phyloP scores from a whole-genome alignment of 768 basidiomycete species.

The Phylloporus sp. region DNA sequence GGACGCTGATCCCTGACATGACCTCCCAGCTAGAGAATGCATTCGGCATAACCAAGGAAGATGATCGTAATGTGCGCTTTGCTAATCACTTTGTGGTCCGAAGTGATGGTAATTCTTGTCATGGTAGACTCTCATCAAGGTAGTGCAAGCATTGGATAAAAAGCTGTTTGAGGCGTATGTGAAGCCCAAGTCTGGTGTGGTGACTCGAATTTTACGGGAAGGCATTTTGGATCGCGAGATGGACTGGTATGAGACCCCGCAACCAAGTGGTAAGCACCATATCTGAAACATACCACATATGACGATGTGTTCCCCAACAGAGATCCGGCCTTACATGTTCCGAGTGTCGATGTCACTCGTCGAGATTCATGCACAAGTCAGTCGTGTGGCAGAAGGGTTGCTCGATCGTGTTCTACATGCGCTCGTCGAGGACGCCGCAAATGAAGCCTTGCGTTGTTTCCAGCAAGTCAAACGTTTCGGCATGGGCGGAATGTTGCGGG shows the following conservation, averaged over 20 bases:
- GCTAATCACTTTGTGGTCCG: not conserved
- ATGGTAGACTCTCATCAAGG: constrained; percentile 63
- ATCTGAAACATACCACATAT: not conserved
- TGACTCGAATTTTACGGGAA: constrained; percentile 63
- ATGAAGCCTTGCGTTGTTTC: constrained; percentile 83
- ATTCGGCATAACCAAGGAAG: constrained; percentile 64
- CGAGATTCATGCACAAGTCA: constrained; percentile 87
- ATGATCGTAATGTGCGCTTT: constrained; percentile 62
- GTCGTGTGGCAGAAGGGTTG: constrained; percentile 70
- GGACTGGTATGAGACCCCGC: constrained; percentile 93
- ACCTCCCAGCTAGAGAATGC: constrained; percentile 74
- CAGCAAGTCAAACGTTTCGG: constrained; percentile 87
- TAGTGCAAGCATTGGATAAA: constrained; percentile 81
- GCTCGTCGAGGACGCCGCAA: constrained; percentile 78
- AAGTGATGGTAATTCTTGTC: not conserved
- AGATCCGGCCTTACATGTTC: constrained; percentile 94
- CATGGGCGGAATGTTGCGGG: constrained; percentile 97
- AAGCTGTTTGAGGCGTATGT: constrained; percentile 86
- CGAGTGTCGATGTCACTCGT: constrained; percentile 86
- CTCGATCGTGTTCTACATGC: constrained; percentile 79
- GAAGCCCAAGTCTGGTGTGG: constrained; percentile 70
- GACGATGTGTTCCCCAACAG: constrained; percentile 37
- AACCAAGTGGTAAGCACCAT: constrained; percentile 70
- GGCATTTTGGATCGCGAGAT: constrained; percentile 79
- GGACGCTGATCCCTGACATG: constrained; percentile 71